Evolutionary conservation across 2,329 filamentous ascomycete genomes (phyloP).

Genomic region (Geosmithia flava): DNA sequence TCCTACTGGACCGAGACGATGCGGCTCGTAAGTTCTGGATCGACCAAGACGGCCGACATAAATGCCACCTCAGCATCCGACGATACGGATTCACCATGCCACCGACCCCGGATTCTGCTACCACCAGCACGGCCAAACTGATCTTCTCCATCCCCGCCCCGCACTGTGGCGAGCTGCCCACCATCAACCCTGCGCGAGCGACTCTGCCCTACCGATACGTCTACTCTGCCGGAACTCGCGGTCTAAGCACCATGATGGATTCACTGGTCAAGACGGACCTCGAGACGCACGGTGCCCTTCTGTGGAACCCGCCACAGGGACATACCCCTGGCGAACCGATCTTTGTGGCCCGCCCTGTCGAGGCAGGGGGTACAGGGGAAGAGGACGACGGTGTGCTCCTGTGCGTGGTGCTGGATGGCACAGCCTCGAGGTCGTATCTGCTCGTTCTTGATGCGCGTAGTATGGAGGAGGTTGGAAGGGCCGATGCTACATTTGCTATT

Average conservation of each 20-base stretch:
- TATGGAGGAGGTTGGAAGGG: constrained; percentile 51
- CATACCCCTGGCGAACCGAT: constrained; percentile 61
- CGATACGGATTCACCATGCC: constrained; percentile 27
- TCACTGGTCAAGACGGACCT: constrained; percentile 54
- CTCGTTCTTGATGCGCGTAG: constrained; percentile 50
- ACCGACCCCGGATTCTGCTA: background rate
- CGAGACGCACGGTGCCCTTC: constrained; percentile 31
- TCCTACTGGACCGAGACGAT: constrained; percentile 41
- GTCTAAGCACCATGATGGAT: constrained; percentile 48
- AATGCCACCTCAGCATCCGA: constrained; percentile 23
- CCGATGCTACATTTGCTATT: constrained; percentile 48
- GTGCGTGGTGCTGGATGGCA: constrained; percentile 51
- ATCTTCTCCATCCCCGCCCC: constrained; percentile 35
- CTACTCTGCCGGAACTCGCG: constrained; percentile 44
- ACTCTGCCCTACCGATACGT: constrained; percentile 45
- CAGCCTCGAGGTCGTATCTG: constrained; percentile 47
- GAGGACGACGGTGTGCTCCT: constrained; percentile 55
- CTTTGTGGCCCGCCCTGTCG: constrained; percentile 39
- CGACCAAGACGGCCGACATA: constrained; percentile 20
- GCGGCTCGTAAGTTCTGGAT: constrained; percentile 29
- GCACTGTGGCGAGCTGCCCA: constrained; percentile 50
- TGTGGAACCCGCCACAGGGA: constrained; percentile 44
- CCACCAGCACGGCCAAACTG: constrained; percentile 12
- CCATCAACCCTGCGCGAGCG: constrained; percentile 45
- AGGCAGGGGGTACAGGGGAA: constrained; percentile 20